phyloP scores from a whole-genome alignment of 2,329 filamentous ascomycete genomes.

The Rhinocladiella similis region DNA sequence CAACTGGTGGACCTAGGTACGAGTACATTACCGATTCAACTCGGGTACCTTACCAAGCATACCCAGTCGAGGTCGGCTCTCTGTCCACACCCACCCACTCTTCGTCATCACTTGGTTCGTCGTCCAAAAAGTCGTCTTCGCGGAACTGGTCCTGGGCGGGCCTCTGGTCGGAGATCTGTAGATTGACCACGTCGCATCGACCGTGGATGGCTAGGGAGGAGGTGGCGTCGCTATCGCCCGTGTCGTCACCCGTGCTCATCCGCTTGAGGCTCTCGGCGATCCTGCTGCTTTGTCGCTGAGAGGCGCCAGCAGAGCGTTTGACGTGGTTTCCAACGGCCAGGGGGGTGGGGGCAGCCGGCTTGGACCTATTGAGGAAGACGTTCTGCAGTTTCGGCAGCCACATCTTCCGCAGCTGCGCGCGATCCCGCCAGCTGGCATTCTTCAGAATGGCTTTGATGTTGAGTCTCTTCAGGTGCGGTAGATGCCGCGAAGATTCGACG shows the following conservation, averaged over 20 bases:
- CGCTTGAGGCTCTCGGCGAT: slow-evolving; percentile 29
- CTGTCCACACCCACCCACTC: slow-evolving; percentile 58
- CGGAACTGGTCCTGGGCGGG: slow-evolving; percentile 59
- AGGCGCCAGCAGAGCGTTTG: slow-evolving; percentile 20
- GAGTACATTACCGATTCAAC: no score
- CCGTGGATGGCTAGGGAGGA: slow-evolving; percentile 43
- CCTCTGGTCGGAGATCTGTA: slow-evolving; percentile 63
- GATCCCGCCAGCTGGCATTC: slow-evolving; percentile 73
- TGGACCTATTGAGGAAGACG: slow-evolving; percentile 37
- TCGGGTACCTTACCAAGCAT: slow-evolving; percentile 25
- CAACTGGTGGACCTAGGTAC: no score
- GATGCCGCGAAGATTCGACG: slow-evolving; percentile 65
- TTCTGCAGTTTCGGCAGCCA: slow-evolving; percentile 72
- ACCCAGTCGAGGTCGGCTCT: slow-evolving; percentile 6
- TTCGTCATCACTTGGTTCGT: slow-evolving; percentile 56
- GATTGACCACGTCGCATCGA: slow-evolving; percentile 58
- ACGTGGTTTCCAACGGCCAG: no score
- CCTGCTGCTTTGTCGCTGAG: slow-evolving; percentile 43
- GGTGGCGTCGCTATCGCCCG: slow-evolving; percentile 14
- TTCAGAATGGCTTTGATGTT: slow-evolving; percentile 76
- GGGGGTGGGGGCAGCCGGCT: background rate
- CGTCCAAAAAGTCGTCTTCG: slow-evolving; percentile 62
- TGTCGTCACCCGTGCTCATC: slow-evolving; percentile 6
- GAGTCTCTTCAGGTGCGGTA: slow-evolving; percentile 69
- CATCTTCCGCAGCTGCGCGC: slow-evolving; percentile 73